Evolutionary conservation across 2,329 filamentous ascomycete species (phyloP).

Genomic region (Clarireedia homoeocarpa): DNA sequence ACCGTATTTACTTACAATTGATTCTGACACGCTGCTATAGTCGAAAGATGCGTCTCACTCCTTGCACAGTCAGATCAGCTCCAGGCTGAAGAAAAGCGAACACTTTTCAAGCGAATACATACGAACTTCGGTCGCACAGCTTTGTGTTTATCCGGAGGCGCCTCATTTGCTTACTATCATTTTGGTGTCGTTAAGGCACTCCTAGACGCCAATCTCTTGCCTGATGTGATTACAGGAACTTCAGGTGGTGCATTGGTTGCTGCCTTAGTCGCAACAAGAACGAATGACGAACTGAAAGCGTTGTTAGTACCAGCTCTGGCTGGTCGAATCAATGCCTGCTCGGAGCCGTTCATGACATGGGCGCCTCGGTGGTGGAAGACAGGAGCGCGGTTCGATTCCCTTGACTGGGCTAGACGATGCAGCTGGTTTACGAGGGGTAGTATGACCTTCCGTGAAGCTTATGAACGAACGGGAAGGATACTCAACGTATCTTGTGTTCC

Average conservation of each 20-base stretch:
- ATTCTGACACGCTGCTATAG: constrained; percentile 32
- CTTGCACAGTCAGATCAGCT: constrained; percentile 62
- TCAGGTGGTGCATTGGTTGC: constrained; percentile 90
- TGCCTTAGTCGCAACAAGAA: constrained; percentile 78
- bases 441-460: constrained; percentile 91
- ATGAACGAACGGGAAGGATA: constrained; percentile 86
- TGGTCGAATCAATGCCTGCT: constrained; percentile 23
- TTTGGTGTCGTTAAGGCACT: constrained; percentile 88
- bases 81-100: constrained; percentile 63
- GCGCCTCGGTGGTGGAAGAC: constrained; percentile 80
- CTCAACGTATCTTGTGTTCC: constrained; percentile 95
- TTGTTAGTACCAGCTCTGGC: constrained; percentile 45
- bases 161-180: constrained; percentile 94
- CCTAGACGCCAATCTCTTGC: constrained; percentile 75
- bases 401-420: constrained; percentile 81
- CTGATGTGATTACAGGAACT: constrained; percentile 92
- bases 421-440: constrained; percentile 89
- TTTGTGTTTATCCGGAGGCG: constrained; percentile 85
- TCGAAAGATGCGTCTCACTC: constrained; percentile 58
- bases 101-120: constrained; percentile 78
- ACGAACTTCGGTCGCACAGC: constrained; percentile 91
- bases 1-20: constrained; percentile 8
- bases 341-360: constrained; percentile 72
- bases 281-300: constrained; percentile 80
- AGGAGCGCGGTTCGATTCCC: constrained; percentile 85